These are phyloP conservation scores for Apodospora peruviana DNA, from an alignment of 495 filamentous ascomycete species.

Conservation along the genomic window DNA sequence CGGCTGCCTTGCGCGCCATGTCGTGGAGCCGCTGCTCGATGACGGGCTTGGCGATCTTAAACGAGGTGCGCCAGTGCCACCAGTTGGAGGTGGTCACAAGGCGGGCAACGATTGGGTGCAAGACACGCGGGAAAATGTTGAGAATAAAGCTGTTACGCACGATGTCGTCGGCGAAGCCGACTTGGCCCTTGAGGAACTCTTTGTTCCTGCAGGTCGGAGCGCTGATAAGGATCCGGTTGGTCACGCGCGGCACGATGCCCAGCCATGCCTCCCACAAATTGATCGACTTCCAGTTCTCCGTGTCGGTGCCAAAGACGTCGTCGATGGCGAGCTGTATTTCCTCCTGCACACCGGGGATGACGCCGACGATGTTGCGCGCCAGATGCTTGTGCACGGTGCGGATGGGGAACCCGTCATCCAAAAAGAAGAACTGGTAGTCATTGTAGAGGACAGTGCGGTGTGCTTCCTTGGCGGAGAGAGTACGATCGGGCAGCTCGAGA, in stretches of 20 bases:
- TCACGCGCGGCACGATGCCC: constrained; percentile 24
- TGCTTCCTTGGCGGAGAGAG: constrained; percentile 23
- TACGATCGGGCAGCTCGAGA: constrained; percentile 30
- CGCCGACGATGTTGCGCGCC: constrained; percentile 23
- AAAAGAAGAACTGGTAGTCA: constrained; percentile 27
- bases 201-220: constrained; percentile 19
- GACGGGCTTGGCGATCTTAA: constrained; percentile 15
- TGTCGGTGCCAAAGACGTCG: constrained; percentile 22
- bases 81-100: constrained; percentile 23
- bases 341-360: constrained; percentile 28
- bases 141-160: constrained; percentile 30
- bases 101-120: constrained; percentile 27
- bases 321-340: constrained; percentile 26
- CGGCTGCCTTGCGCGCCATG: constrained; percentile 17
- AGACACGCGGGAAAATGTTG: constrained; percentile 27
- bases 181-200: constrained; percentile 22
- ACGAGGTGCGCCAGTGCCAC: constrained; percentile 22
- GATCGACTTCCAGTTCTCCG: constrained; percentile 25
- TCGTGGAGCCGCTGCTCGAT: constrained; percentile 25
- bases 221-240: constrained; percentile 28
- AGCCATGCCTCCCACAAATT: constrained; percentile 32
- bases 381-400: constrained; percentile 30
- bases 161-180: constrained; percentile 27
- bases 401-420: constrained; percentile 25
- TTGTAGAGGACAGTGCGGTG: constrained; percentile 25